Percentiles rank a stretch among this genome's conserved stretches.
These are phyloP conservation scores for Orbilia javanica DNA, from an alignment of 2,329 filamentous ascomycete species.

Conservation along the genomic window DNA sequence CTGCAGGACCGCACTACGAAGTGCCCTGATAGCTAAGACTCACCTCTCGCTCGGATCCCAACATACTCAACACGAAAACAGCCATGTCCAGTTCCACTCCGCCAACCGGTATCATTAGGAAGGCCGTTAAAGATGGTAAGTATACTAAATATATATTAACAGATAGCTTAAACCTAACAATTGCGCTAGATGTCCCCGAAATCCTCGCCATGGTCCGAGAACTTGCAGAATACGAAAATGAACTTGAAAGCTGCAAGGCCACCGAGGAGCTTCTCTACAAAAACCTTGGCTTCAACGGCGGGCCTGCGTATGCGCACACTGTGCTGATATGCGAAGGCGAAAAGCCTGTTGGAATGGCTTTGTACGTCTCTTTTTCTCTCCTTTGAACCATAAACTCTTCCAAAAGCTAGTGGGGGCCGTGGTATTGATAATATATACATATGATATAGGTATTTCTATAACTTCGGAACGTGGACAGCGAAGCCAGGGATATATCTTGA, in stretches of 20 bases:
- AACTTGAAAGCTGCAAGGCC: constrained; percentile 76
- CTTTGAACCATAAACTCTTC: constrained; percentile 15
- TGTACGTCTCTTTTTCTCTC: constrained; percentile 51
- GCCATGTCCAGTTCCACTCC: constrained; percentile 13
- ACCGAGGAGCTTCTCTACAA: constrained; percentile 78
- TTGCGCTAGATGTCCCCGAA: constrained; percentile 76
- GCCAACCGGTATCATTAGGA: constrained; percentile 35
- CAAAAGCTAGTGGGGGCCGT: neutral
- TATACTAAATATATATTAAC: neutral
- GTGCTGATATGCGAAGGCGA: constrained; percentile 59
- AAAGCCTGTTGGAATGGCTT: constrained; percentile 60
- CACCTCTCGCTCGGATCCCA: neutral
- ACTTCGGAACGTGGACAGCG: constrained; percentile 94
- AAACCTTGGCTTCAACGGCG: constrained; percentile 82
- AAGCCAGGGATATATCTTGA: constrained; percentile 91
- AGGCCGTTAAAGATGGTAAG: constrained; percentile 44
- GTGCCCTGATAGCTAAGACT: neutral
- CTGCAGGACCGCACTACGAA: neutral
- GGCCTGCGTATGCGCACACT: constrained; percentile 65
- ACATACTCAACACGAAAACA: constrained; percentile 26
- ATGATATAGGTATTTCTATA: constrained; percentile 89
- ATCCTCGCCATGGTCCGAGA: constrained; percentile 87
- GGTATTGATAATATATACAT: constrained; percentile 64
- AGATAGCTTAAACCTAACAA: constrained; percentile 19
- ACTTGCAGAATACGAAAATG: constrained; percentile 88